phyloP scores from a whole-genome alignment of 352 stramenopile genomes.

The Pythium coloratum region DNA sequence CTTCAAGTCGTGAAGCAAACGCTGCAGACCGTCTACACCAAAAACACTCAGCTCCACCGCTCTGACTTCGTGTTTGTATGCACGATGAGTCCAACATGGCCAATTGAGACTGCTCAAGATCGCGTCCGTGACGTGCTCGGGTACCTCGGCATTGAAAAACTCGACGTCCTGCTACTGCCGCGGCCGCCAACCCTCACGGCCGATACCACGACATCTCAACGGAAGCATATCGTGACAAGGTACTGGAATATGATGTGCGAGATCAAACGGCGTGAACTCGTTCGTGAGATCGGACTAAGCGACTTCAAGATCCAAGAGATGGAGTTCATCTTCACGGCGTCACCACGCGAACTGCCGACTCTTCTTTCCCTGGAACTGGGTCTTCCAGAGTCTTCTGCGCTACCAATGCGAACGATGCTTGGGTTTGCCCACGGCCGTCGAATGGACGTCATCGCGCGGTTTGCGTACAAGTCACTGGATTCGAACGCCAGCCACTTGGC shows the following conservation, averaged over 20 bases:
- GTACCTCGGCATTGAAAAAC: slow-evolving; percentile 35
- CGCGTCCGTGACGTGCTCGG: slow-evolving; percentile 33
- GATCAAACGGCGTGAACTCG: slow-evolving; percentile 38
- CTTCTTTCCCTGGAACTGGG: slow-evolving; percentile 25
- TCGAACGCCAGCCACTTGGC: slow-evolving; percentile 13
- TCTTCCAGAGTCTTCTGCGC: background rate
- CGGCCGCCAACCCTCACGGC: slow-evolving; percentile 14
- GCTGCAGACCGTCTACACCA: slow-evolving; percentile 31
- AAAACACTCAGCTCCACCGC: slow-evolving; percentile 33
- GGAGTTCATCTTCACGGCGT: slow-evolving; percentile 50
- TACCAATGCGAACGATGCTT: slow-evolving; percentile 9
- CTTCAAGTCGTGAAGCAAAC: slow-evolving; percentile 32
- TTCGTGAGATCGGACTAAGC: slow-evolving; percentile 41
- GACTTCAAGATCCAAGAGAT: slow-evolving; percentile 53
- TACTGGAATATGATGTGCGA: slow-evolving; percentile 47
- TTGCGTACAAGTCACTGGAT: slow-evolving; percentile 34
- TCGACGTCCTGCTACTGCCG: slow-evolving; percentile 50
- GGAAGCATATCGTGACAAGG: slow-evolving; percentile 44
- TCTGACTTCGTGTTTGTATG: slow-evolving; percentile 33
- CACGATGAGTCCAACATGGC: slow-evolving; percentile 28
- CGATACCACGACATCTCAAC: slow-evolving; percentile 25
- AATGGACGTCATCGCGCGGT: slow-evolving; percentile 47
- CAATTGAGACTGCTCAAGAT: slow-evolving; percentile 18
- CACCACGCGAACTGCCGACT: slow-evolving; percentile 28
- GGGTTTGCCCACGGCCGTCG: slow-evolving; percentile 42